A percentile compares a stretch with the other conserved stretches of the same genome.
These are phyloP conservation scores for Ceratorhiza oryzae-sativae DNA, from an alignment of 1,284 basidiomycete genomes.

Conservation along the genomic window DNA sequence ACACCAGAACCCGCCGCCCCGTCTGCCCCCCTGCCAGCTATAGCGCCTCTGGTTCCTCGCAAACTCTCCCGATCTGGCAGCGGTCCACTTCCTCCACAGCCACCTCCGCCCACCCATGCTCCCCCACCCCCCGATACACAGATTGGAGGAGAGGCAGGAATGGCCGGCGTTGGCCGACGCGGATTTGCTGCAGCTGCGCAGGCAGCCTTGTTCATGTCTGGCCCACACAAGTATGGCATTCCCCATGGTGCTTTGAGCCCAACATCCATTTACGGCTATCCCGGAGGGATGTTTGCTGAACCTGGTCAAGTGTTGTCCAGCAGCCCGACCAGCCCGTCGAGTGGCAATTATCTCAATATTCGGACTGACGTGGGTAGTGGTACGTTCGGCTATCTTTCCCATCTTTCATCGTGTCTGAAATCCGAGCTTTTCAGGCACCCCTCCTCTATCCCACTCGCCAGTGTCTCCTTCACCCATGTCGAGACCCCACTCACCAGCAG, in stretches of 20 bases:
- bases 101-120: conserved; percentile 39
- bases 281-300: background rate
- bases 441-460: conserved; percentile 50
- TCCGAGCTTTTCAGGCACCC: conserved; percentile 46
- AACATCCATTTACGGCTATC: conserved; percentile 27
- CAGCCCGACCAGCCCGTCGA: conserved; percentile 27
- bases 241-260: conserved; percentile 12
- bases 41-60: conserved; percentile 45
- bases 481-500: conserved; percentile 32
- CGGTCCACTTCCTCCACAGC: conserved; percentile 41
- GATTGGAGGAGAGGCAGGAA: conserved; percentile 80
- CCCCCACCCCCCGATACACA: conserved; percentile 66
- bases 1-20: conserved; percentile 45
- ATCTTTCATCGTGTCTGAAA: background rate
- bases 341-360: conserved; percentile 21
- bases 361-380: conserved; percentile 20
- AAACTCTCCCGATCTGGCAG: conserved; percentile 30
- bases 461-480: conserved; percentile 51
- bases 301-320: background rate
- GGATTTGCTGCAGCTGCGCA: conserved; percentile 83
- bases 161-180: conserved; percentile 87
- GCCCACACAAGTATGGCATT: background rate
- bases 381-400: background rate
- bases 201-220: conserved; percentile 63
- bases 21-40: conserved; percentile 42